These are phyloP conservation scores for Medicago arabica DNA, from an alignment of 306 rosid species.

Conservation along the genomic window DNA sequence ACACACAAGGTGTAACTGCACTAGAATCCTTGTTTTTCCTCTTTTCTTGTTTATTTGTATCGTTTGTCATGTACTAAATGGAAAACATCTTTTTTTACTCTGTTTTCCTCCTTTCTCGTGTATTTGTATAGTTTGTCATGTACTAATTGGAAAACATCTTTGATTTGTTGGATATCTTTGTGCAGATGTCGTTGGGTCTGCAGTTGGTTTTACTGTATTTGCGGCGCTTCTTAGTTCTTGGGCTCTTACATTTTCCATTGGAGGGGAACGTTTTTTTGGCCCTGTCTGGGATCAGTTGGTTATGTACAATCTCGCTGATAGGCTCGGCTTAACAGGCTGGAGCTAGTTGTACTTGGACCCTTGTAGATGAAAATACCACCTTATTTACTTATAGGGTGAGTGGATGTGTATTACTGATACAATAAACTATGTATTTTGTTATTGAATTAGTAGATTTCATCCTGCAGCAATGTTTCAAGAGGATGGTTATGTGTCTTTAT, in stretches of 20 bases:
- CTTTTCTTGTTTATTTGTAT: not conserved
- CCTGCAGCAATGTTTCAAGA: constrained; percentile 30
- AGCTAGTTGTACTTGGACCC: constrained; percentile 55
- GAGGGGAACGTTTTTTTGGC: constrained; percentile 85
- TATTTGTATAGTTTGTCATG: not conserved
- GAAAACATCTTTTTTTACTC: not conserved
- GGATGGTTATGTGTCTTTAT: constrained; percentile 24
- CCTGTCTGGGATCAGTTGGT: constrained; percentile 86
- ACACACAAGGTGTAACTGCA: not conserved
- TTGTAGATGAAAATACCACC: constrained; percentile 1
- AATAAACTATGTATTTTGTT: constrained; percentile 27
- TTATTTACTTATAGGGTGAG: constrained; percentile 7
- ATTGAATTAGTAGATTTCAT: constrained; percentile 20
- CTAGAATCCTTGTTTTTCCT: not conserved
- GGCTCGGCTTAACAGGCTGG: constrained; percentile 76
- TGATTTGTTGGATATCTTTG: constrained; percentile 33
- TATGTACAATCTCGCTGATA: constrained; percentile 93
- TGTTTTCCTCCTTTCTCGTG: not conserved
- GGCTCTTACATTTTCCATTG: constrained; percentile 84
- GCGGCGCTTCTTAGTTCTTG: constrained; percentile 69
- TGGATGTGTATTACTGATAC: constrained; percentile 22
- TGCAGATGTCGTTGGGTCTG: constrained; percentile 75
- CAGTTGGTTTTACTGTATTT: constrained; percentile 72
- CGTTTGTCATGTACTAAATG: not conserved
- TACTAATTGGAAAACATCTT: not conserved